Percentiles rank a stretch among this genome's conserved stretches.
Conservation (phyloP, 2,329 filamentous ascomycete genomes). For the Madurella mycetomatis region DNA sequence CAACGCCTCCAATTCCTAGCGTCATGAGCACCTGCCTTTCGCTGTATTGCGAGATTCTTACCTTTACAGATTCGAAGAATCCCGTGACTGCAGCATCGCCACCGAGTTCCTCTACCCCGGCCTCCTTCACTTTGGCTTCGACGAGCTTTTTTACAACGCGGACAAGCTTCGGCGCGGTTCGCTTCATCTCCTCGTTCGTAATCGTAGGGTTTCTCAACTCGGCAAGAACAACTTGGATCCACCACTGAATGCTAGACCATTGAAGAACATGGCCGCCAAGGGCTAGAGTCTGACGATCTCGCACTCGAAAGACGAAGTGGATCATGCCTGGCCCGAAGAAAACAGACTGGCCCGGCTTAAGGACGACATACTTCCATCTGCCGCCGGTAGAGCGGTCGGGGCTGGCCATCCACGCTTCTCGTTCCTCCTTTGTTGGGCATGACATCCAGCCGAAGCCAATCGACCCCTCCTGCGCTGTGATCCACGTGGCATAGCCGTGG, state of each 20-base stretch:
- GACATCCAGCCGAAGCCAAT: slow-evolving; percentile 33
- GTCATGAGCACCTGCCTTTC: too few species aligned
- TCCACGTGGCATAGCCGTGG: too few species aligned
- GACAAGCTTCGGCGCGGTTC: too few species aligned
- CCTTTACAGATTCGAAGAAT: too few species aligned
- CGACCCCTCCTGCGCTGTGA: neutral
- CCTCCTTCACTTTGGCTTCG: too few species aligned
- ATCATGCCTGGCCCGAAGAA: slow-evolving; percentile 34
- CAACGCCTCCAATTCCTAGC: too few species aligned
- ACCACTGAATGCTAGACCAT: slow-evolving; percentile 32
- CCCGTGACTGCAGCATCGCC: too few species aligned
- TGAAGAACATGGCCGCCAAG: slow-evolving; percentile 33
- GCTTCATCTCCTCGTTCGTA: too few species aligned
- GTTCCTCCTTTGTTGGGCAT: slow-evolving; percentile 25
- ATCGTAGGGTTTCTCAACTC: slow-evolving; percentile 29
- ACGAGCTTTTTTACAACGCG: too few species aligned
- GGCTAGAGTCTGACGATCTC: slow-evolving; percentile 29
- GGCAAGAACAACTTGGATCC: slow-evolving; percentile 29
- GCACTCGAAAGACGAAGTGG: slow-evolving; percentile 33
- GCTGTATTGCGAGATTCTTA: too few species aligned
- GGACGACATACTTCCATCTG: slow-evolving; percentile 31
- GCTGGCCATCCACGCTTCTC: slow-evolving; percentile 25
- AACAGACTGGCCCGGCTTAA: slow-evolving; percentile 33
- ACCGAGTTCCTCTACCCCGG: too few species aligned
- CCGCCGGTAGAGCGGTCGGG: slow-evolving; percentile 26